Evolutionary conservation across 139 green algal species (phyloP).

Genomic region (Micromonas pusilla): DNA sequence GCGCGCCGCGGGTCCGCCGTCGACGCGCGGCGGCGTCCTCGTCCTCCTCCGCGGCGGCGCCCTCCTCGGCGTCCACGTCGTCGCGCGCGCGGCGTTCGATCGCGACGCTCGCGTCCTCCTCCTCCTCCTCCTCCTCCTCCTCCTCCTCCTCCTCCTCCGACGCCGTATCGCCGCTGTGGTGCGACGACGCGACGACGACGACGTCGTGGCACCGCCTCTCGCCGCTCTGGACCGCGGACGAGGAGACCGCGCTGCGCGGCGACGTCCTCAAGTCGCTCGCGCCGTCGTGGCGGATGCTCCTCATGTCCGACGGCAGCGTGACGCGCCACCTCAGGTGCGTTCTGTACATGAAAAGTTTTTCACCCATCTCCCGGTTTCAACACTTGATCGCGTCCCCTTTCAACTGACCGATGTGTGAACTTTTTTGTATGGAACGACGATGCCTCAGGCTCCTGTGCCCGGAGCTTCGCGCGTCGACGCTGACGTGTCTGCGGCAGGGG

Average conservation of each 20-base stretch:
- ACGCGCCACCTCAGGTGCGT: slow-evolving; percentile 91
- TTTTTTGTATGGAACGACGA: no score
- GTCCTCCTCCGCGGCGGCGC: no score
- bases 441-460: slow-evolving; percentile 21
- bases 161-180: background rate
- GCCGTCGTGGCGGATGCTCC: slow-evolving; percentile 57
- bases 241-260: background rate
- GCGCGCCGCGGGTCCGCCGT: no score
- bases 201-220: background rate
- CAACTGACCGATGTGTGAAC: no score
- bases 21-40: no score
- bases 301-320: slow-evolving; percentile 92
- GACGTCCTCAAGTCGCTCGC: slow-evolving; percentile 15
- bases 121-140: background rate
- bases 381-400: no score
- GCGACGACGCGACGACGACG: background rate
- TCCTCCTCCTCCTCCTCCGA: background rate
- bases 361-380: no score
- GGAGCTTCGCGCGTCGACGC: background rate
- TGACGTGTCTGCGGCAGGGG: background rate
- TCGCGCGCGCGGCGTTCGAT: background rate
- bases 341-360: no score
- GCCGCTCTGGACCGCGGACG: background rate
- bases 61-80: background rate
- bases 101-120: background rate